Evolutionary conservation across 345 rosid genomes (phyloP).

Genomic region (Citrus cavaleriei): DNA sequence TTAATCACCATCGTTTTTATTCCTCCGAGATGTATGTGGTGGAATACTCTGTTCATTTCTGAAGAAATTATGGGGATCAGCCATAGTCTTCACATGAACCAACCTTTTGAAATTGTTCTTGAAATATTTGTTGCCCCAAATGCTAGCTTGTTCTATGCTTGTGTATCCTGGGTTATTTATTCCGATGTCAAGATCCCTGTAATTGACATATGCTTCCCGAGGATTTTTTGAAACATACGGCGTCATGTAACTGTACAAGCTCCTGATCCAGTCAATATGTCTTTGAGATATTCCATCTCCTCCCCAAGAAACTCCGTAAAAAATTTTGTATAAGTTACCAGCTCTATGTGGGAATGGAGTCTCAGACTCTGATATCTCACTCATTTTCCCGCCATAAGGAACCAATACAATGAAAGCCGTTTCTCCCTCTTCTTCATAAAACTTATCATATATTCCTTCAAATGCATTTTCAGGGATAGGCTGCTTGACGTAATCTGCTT

Average conservation of each 20-base stretch:
- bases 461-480: no score
- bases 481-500: no score
- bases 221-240: constrained; percentile 59
- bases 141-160: constrained; percentile 31
- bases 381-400: constrained; percentile 80
- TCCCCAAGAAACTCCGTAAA: constrained; percentile 15
- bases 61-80: constrained; percentile 59
- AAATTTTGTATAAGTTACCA: constrained; percentile 49
- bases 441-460: no score
- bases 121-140: constrained; percentile 49
- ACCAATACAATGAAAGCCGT: constrained; percentile 54
- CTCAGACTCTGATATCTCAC: constrained; percentile 35
- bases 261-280: constrained; percentile 39
- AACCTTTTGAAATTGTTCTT: constrained; percentile 49
- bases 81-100: constrained; percentile 42
- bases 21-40: constrained; percentile 9
- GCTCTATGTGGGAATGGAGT: constrained; percentile 64
- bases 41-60: constrained; percentile 71
- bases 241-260: constrained; percentile 43
- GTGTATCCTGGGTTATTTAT: constrained; percentile 23
- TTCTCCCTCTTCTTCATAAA: no score
- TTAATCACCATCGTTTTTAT: not conserved
- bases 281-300: not conserved
- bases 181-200: constrained; percentile 70
- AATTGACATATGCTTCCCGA: constrained; percentile 53